Conservation (phyloP, 768 basidiomycete species). For the Russula virescens region DNA sequence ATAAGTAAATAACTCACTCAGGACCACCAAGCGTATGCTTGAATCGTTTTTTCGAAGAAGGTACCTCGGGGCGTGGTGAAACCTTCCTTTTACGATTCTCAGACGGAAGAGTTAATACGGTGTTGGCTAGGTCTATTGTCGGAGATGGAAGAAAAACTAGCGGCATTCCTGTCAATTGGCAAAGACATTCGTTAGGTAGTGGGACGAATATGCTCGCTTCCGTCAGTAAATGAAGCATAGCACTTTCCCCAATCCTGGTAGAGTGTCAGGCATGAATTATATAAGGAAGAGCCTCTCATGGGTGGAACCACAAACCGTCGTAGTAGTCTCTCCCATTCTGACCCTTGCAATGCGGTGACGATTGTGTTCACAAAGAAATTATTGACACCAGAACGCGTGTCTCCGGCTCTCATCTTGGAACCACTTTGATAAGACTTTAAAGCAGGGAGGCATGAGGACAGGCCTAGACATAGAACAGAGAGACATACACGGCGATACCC, state of each 20-base stretch:
- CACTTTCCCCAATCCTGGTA: slow-evolving; percentile 66
- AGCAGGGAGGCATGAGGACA: background rate
- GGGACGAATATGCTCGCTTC: slow-evolving; percentile 70
- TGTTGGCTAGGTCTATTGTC: background rate
- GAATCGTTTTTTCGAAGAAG: slow-evolving; percentile 6
- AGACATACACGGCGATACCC: slow-evolving; percentile 57
- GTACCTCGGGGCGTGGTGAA: slow-evolving; percentile 2
- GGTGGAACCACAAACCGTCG: slow-evolving; percentile 41
- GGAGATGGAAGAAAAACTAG: slow-evolving; percentile 43
- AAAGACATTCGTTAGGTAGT: slow-evolving; percentile 77
- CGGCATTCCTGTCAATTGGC: slow-evolving; percentile 75
- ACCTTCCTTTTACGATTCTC: slow-evolving; percentile 16
- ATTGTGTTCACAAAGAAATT: slow-evolving; percentile 71
- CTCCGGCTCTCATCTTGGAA: slow-evolving; percentile 33
- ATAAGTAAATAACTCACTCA: slow-evolving; percentile 1
- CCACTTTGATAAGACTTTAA: slow-evolving; percentile 16
- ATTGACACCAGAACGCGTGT: slow-evolving; percentile 40
- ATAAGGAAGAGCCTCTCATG: background rate
- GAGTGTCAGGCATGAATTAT: slow-evolving; percentile 1
- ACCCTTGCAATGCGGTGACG: slow-evolving; percentile 56
- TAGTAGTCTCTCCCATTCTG: slow-evolving; percentile 62
- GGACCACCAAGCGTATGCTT: background rate
- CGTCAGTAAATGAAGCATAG: slow-evolving; percentile 72
- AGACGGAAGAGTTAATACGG: background rate
- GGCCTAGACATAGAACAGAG: slow-evolving; percentile 19